phyloP scores from a whole-genome alignment of 345 rosid species.

The Euphorbia tirucalli region DNA sequence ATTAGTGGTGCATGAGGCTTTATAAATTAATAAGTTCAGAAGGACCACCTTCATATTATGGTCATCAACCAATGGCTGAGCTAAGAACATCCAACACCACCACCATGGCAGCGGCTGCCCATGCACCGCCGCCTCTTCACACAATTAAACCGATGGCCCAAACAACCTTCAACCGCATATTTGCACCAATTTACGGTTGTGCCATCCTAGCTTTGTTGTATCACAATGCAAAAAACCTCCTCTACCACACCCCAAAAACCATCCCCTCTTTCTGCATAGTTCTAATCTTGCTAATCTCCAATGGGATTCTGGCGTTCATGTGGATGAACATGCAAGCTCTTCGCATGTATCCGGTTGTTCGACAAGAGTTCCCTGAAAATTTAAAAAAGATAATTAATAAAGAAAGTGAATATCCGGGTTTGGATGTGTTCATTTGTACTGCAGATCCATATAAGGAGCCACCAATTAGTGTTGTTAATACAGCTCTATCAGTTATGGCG shows the following conservation, averaged over 20 bases:
- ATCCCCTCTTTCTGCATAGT: slow-evolving; percentile 16
- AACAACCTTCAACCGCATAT: slow-evolving; percentile 40
- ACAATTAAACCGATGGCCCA: slow-evolving; percentile 39
- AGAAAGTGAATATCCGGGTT: neutral
- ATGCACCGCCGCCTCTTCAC: slow-evolving; percentile 33
- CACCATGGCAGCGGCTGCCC: neutral
- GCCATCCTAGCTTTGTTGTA: slow-evolving; percentile 56
- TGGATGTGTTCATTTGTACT: neutral
- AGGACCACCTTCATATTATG: no score
- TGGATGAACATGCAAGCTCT: slow-evolving; percentile 41
- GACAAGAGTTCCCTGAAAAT: slow-evolving; percentile 5
- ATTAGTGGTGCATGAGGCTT: neutral
- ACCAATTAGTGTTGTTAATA: neutral
- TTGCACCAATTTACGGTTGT: slow-evolving; percentile 42
- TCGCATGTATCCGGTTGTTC: slow-evolving; percentile 11
- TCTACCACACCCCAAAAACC: slow-evolving; percentile 18
- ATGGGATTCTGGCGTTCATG: slow-evolving; percentile 56
- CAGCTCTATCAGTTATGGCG: neutral
- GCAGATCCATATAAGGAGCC: slow-evolving; percentile 6
- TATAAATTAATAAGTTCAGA: no score
- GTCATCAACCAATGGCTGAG: slow-evolving; percentile 1
- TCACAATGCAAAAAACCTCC: slow-evolving; percentile 43
- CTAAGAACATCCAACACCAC: slow-evolving; percentile 1
- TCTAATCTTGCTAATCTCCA: slow-evolving; percentile 44
- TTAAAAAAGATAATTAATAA: neutral